These are phyloP conservation scores for Penicillium digitatum DNA, from an alignment of 2,329 filamentous ascomycete genomes.

Conservation along the genomic window DNA sequence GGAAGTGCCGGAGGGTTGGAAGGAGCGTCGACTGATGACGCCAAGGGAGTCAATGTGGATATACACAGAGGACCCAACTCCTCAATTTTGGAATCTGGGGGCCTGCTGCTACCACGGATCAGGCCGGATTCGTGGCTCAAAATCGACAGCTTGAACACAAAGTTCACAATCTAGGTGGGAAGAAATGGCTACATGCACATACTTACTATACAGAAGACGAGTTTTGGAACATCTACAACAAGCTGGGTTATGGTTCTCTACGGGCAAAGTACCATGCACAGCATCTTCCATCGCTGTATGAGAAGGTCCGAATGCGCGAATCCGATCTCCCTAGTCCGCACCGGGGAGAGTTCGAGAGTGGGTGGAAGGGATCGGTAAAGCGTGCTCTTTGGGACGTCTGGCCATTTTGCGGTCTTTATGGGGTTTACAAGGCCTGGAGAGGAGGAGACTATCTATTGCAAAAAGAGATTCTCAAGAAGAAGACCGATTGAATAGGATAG, in stretches of 20 bases:
- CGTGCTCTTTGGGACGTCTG: conserved; percentile 18
- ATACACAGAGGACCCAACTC: conserved; percentile 20
- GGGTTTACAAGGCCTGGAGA: conserved; percentile 23
- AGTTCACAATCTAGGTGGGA: conserved; percentile 64
- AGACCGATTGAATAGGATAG: conserved; percentile 4
- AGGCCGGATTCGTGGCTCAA: conserved; percentile 59
- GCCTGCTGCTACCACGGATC: conserved; percentile 56
- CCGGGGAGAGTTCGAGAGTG: conserved; percentile 11
- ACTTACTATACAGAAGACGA: conserved; percentile 69
- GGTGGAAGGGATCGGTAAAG: conserved; percentile 15
- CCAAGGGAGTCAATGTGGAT: background rate
- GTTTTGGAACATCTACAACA: conserved; percentile 45
- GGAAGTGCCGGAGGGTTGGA: conserved; percentile 9
- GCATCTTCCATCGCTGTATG: conserved; percentile 35
- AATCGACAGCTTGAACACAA: conserved; percentile 70
- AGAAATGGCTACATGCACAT: conserved; percentile 86
- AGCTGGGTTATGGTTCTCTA: conserved; percentile 36
- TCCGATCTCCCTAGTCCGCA: conserved; percentile 13
- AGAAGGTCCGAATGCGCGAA: conserved; percentile 32
- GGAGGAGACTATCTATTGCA: conserved; percentile 26
- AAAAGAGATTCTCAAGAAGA: conserved; percentile 5
- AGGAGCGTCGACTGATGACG: background rate
- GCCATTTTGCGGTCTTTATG: conserved; percentile 27
- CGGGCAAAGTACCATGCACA: conserved; percentile 39
- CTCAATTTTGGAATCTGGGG: conserved; percentile 72